Base-by-base conservation (phyloP, 164 flowering plant genomes). In the Tinospora cordifolia region DNA sequence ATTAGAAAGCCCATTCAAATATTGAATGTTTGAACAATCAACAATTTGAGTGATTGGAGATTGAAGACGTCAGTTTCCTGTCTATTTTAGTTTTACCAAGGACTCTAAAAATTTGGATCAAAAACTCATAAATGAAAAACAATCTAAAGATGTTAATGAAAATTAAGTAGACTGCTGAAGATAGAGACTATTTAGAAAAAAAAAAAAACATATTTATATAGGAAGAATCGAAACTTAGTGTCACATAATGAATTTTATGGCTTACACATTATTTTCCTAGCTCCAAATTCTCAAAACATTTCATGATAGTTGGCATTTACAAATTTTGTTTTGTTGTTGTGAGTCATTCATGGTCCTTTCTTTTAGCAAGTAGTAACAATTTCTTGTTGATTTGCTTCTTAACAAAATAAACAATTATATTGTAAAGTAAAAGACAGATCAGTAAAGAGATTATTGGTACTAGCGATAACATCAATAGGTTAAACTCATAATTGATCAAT, bases 21-120 rank as follows among this genome's bases (percentile, higher is more conserved):
- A 85, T 92, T 75, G 92, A 87, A 49, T 47, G 85, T 66, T 76
- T 88, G 38, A 71, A 64, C 71, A 67, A 60, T n/a, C 66, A 72
- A 26, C 76, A 83, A 1, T 91, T 89, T 72, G 75, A 30, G 63
- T 83, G 81, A 60, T 71, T 91, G 75, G 84, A 77, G n/a, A 65
- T 92, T 71, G 83, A 82, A 76, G 87, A 83, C 85, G 95, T 92
- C 10, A 69, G 88, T 81, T 47, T 66, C 94, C 97, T 64, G 77
- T 54, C 19, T 62, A 69, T 76, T 88, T 78, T 69, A 21, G 3
- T 70, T 76, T 81, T 63, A 77, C 76, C 7, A 65, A 71, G 59
- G 66, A 72, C 24, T 69, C 80, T 1, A 75, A 76, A 19, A 62
- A 22, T 26, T 71, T 91, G 72, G 87, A 89, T 57, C 88, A 84